phyloP scores from a whole-genome alignment of 106 monocot species.

The Chionographis japonica region DNA sequence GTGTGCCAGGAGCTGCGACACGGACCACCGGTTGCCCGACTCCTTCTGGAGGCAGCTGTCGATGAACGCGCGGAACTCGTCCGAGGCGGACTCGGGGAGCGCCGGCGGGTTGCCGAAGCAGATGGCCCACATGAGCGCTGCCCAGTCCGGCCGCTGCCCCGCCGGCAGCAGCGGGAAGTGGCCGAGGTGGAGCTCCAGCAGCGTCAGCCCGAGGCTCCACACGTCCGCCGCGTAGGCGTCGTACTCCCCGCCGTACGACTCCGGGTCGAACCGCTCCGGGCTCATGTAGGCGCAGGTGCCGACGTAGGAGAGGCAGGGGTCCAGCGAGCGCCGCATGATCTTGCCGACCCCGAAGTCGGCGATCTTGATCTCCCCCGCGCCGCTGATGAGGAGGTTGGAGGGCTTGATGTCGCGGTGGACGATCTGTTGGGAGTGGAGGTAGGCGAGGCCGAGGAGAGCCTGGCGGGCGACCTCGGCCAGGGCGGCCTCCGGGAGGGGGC shows the following conservation, averaged over 20 bases:
- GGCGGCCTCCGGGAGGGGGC: slow-evolving; percentile 1
- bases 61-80: slow-evolving; percentile 26
- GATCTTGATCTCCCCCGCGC: slow-evolving; percentile 27
- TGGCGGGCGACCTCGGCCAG: slow-evolving; percentile 19
- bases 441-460: neutral
- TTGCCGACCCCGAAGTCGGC: slow-evolving; percentile 22
- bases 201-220: slow-evolving; percentile 31
- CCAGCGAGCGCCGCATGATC: slow-evolving; percentile 16
- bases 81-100: slow-evolving; percentile 14
- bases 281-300: slow-evolving; percentile 43
- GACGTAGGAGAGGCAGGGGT: slow-evolving; percentile 27
- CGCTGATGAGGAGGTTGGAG: too few species aligned
- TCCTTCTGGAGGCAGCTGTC: slow-evolving; percentile 32
- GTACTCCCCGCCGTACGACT: slow-evolving; percentile 7
- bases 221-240: slow-evolving; percentile 31
- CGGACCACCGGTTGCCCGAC: slow-evolving; percentile 26
- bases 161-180: slow-evolving; percentile 18
- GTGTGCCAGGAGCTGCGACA: slow-evolving; percentile 24
- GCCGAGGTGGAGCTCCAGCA: slow-evolving; percentile 26
- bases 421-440: slow-evolving; percentile 14
- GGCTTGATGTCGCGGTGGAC: too few species aligned
- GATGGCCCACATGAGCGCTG: slow-evolving; percentile 38
- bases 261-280: slow-evolving; percentile 35
- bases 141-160: slow-evolving; percentile 34
- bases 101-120: slow-evolving; percentile 33